Conservation (phyloP, 495 filamentous ascomycete genomes). For the Pyrenula massariospora region DNA sequence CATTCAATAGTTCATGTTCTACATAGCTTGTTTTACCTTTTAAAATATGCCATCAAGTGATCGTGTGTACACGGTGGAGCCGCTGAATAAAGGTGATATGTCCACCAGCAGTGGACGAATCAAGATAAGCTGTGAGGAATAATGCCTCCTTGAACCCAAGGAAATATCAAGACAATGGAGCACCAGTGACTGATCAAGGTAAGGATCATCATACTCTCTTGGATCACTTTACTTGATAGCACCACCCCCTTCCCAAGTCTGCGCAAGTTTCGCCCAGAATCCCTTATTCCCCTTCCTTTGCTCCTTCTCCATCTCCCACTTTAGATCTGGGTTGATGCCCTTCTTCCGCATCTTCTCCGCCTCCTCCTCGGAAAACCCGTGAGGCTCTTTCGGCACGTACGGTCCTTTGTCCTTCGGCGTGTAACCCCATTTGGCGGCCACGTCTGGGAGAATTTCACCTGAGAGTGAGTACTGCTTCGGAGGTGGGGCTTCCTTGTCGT, state of each 20-base stretch:
- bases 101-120: no score
- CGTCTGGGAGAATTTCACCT: neutral
- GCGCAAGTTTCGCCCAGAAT: slow-evolving; percentile 11
- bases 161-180: no score
- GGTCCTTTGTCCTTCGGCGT: neutral
- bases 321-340: slow-evolving; percentile 10
- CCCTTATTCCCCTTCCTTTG: slow-evolving; percentile 8
- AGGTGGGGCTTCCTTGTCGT: neutral
- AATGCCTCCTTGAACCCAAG: no score
- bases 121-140: no score
- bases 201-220: no score
- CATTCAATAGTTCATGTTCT: no score
- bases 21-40: no score
- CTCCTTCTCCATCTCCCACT: slow-evolving; percentile 9
- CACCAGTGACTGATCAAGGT: no score
- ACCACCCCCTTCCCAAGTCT: slow-evolving; percentile 11
- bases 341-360: slow-evolving; percentile 14
- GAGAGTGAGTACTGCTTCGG: neutral
- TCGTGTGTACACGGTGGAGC: no score
- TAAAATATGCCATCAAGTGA: no score
- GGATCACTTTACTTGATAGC: no score
- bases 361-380: slow-evolving; percentile 4
- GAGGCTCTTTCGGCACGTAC: neutral
- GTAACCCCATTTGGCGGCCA: neutral
- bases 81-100: no score